A percentile compares a stretch with the other conserved stretches of the same genome.
phyloP scores from a whole-genome alignment of 805 yeast species.

The Dipodascus geniculatus region DNA sequence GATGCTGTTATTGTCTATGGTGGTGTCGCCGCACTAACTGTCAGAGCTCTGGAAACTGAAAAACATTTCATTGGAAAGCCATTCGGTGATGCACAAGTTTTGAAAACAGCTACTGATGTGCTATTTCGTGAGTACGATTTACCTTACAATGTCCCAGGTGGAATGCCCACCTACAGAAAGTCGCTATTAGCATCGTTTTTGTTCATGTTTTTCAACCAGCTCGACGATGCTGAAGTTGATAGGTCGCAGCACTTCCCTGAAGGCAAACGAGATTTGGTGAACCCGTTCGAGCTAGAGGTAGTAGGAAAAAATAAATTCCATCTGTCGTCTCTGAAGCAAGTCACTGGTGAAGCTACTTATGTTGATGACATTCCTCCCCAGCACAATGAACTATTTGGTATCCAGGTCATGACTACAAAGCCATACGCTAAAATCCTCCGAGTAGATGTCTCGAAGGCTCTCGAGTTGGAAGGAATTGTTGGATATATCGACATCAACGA shows the following conservation, averaged over 20 bases:
- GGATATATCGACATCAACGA: conserved; percentile 34
- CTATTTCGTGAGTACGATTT: conserved; percentile 28
- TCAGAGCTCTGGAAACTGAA: conserved; percentile 28
- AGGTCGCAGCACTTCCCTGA: conserved; percentile 24
- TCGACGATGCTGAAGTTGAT: conserved; percentile 26
- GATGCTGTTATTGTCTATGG: conserved; percentile 32
- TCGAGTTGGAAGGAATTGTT: conserved; percentile 31
- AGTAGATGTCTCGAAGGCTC: conserved; percentile 30
- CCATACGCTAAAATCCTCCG: conserved; percentile 33
- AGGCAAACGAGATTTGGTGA: conserved; percentile 31
- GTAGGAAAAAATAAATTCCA: conserved; percentile 34
- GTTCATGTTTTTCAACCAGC: conserved; percentile 31
- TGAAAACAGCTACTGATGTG: conserved; percentile 23
- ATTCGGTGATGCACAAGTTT: conserved; percentile 13
- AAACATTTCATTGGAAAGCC: conserved; percentile 14
- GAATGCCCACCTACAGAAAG: conserved; percentile 36
- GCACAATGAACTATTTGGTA: conserved; percentile 32
- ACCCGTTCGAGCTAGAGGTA: conserved; percentile 25
- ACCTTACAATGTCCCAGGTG: conserved; percentile 37
- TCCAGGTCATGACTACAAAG: conserved; percentile 32
- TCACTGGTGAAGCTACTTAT: conserved; percentile 36
- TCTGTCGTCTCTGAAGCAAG: conserved; percentile 35
- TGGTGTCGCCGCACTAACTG: conserved; percentile 39
- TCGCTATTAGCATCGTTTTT: conserved; percentile 36
- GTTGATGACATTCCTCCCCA: conserved; percentile 35